Percentiles rank a stretch among this genome's conserved stretches.
Conservation (phyloP, 345 rosid genomes). For the Passiflora organensis region DNA sequence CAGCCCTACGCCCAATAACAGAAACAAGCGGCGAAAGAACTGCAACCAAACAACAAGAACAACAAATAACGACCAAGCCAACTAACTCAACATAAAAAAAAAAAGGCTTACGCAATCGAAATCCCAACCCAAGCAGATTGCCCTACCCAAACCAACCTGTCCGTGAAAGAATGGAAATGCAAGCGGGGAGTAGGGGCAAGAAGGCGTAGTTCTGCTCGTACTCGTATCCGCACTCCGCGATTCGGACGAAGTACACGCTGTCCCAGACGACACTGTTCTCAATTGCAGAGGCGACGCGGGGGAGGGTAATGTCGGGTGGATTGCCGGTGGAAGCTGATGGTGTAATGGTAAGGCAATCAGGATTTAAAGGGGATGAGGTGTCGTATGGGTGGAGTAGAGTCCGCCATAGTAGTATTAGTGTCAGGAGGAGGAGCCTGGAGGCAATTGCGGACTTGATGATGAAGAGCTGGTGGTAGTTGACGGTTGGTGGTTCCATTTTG, state of each 20-base stretch:
- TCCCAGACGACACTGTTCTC: slow-evolving; percentile 79
- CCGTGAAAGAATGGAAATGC: slow-evolving; percentile 48
- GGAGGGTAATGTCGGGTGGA: slow-evolving; percentile 12
- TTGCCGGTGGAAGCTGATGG: too few species aligned
- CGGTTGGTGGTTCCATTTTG: too few species aligned
- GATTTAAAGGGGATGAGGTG: slow-evolving; percentile 68
- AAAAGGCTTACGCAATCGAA: too few species aligned
- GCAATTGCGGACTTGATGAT: slow-evolving; percentile 51
- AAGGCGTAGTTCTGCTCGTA: slow-evolving; percentile 91
- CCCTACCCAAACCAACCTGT: slow-evolving; percentile 45
- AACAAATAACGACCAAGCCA: too few species aligned
- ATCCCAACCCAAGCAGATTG: too few species aligned
- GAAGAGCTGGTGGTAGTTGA: slow-evolving; percentile 9
- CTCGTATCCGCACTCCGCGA: slow-evolving; percentile 85
- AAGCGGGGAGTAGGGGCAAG: slow-evolving; percentile 71
- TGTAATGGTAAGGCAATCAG: slow-evolving; percentile 40
- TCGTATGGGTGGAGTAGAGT: slow-evolving; percentile 64
- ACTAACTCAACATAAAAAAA: too few species aligned
- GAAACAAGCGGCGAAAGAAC: slow-evolving; percentile 73
- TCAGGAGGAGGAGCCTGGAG: slow-evolving; percentile 52
- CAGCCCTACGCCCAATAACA: slow-evolving; percentile 68
- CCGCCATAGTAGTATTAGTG: slow-evolving; percentile 60
- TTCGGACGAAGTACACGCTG: slow-evolving; percentile 70
- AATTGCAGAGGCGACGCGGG: slow-evolving; percentile 37
- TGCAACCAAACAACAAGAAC: slow-evolving; percentile 27